Conservation (phyloP, 2,329 filamentous ascomycete species). For the Fusarium pseudoanthophilum region DNA sequence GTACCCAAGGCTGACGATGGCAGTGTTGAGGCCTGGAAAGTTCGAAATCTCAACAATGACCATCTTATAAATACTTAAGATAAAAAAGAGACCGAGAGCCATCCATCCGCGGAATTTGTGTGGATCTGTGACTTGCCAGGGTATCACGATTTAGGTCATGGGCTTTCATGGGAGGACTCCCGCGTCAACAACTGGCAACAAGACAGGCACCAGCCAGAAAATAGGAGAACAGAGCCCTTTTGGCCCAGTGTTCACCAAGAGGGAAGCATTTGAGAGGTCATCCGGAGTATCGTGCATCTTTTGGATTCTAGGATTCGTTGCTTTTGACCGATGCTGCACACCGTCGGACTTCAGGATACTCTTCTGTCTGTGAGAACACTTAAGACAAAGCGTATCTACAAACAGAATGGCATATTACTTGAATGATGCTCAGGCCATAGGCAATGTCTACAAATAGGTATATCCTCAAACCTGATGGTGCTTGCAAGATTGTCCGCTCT, state of each 20-base stretch:
- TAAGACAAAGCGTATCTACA: neutral
- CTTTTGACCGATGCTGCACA: neutral
- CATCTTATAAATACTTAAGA: neutral
- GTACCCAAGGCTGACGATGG: constrained; percentile 20
- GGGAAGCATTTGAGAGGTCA: neutral
- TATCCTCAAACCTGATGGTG: neutral
- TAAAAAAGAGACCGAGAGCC: constrained; percentile 10
- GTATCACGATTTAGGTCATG: constrained; percentile 1
- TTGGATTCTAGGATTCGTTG: neutral
- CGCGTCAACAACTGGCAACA: neutral
- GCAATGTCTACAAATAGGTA: neutral
- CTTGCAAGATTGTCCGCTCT: neutral
- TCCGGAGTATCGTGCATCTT: neutral
- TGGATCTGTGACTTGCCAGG: constrained; percentile 52
- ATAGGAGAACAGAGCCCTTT: neutral
- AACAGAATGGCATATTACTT: neutral
- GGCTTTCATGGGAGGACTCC: constrained; percentile 23
- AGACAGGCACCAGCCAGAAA: neutral
- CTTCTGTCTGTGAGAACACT: neutral
- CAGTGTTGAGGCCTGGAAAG: constrained; percentile 48
- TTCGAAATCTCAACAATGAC: constrained; percentile 39
- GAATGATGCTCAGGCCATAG: neutral
- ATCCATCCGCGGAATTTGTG: constrained; percentile 42
- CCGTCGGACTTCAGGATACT: neutral
- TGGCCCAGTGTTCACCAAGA: neutral